Evolutionary conservation across 306 rosid genomes (phyloP).

Genomic region (Hylodesmum podocarpum): DNA sequence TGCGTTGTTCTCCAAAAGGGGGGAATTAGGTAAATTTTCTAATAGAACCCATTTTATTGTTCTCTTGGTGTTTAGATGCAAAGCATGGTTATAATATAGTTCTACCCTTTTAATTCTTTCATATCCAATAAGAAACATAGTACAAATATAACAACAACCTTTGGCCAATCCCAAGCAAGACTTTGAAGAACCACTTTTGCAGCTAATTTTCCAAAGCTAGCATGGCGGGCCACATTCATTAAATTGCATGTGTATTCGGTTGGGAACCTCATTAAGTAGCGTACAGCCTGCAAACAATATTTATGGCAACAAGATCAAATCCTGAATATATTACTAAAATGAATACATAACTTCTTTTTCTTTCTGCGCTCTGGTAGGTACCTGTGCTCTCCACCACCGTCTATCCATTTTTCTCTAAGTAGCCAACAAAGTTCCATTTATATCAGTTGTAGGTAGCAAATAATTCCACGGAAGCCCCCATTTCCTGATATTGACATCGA

Average conservation of each 20-base stretch:
- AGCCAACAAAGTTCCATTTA: conserved; percentile 77
- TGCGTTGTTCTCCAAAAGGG: no score
- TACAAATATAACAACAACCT: conserved; percentile 43
- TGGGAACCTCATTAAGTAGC: conserved; percentile 86
- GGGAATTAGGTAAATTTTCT: neutral
- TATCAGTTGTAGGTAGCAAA: conserved; percentile 88
- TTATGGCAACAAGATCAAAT: neutral
- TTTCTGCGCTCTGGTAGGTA: neutral
- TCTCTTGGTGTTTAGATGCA: neutral
- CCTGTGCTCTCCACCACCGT: conserved; percentile 99
- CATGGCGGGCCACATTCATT: conserved; percentile 78
- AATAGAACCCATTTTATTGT: neutral
- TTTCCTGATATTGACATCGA: conserved; percentile 46
- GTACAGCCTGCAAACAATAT: conserved; percentile 63
- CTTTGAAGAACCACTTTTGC: conserved; percentile 62
- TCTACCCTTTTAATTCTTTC: neutral
- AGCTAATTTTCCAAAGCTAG: conserved; percentile 81
- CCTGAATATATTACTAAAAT: conserved; percentile 10
- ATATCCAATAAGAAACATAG: conserved; percentile 12
- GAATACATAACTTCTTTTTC: neutral
- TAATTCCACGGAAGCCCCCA: conserved; percentile 94
- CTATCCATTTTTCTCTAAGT: conserved; percentile 87
- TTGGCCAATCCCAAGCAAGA: conserved; percentile 58
- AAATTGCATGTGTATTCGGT: conserved; percentile 78
- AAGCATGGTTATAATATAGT: neutral